Base-by-base conservation (phyloP, 164 flowering plant genomes). In the Pachysandra terminalis region DNA sequence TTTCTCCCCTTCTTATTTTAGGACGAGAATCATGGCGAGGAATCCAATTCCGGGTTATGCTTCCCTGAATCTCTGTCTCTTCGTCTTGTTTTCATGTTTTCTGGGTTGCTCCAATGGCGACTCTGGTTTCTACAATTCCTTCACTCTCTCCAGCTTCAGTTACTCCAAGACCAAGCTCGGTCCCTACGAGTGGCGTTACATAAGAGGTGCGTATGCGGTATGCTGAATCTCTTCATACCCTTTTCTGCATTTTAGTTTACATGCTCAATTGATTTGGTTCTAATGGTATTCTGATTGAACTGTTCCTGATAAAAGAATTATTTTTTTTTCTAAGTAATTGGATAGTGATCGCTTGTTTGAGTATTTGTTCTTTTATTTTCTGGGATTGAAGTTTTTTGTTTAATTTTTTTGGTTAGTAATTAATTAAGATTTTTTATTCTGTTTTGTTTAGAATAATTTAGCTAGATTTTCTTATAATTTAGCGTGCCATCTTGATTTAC, bases 151-250 rank as follows among this genome's bases (percentile, higher is more conserved):
- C 26, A 90, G 89, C 77, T 80, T 84, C 59, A 76, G 70, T 40
- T 94, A 88, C 77, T 79, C 89, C 0, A 68, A 68, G 37, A 80
- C 81, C 27, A 74, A 41, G 79, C 82, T 94, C 74, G 71, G 45
- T 22, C 93, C 93, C 49, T 91, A 69, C 66, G 81, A 79, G 0
- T 85, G 87, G 86, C 84, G 87, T 19, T 94, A 91, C 74, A 79
- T 90, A 53, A 83, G 96, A 94, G 93, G 98, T 94, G 65, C 1
- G 56, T 25, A 22, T 17, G 15, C 13, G 59, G 9, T n/a, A 0
- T n/a, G n/a, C n/a, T n/a, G n/a, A 23, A 40, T 32, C 10, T 51
- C 37, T 6, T 7, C 3, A 25, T 32, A n/a, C 52, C 57, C 61
- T 61, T 58, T 63, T 58, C 5, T 13, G 28, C 25, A 12, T 57